A percentile compares a stretch with the other conserved stretches of the same genome.
Conservation (phyloP, 257 asterid species). For the Pogostemon cablin region DNA sequence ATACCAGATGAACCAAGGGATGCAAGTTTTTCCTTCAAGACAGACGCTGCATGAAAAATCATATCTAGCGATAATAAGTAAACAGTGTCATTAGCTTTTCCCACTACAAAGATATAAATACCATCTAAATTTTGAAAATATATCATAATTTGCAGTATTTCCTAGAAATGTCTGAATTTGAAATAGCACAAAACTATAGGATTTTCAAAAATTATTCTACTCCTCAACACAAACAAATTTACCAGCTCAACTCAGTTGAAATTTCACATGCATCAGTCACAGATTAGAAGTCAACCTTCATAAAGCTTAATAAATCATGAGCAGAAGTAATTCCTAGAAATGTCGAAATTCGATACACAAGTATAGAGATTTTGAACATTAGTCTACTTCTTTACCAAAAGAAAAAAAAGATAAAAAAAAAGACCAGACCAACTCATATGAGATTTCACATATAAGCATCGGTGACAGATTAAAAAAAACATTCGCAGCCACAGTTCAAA, state of each 20-base stretch:
- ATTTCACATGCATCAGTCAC: background rate
- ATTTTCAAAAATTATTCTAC: constrained; percentile 15
- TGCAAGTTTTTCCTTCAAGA: constrained; percentile 94
- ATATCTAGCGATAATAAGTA: constrained; percentile 31
- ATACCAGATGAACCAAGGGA: constrained; percentile 98
- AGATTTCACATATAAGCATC: constrained; percentile 26
- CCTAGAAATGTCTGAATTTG: constrained; percentile 16
- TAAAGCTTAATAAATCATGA: background rate
- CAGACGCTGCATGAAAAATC: constrained; percentile 69
- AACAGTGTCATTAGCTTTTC: constrained; percentile 21
- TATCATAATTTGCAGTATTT: constrained; percentile 10
- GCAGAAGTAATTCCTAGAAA: constrained; percentile 25
- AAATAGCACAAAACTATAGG: constrained; percentile 16
- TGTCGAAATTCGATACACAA: constrained; percentile 17
- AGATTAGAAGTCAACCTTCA: no score
- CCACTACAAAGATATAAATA: constrained; percentile 17
- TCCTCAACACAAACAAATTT: constrained; percentile 18
- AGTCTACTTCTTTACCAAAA: constrained; percentile 16
- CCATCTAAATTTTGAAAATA: constrained; percentile 1
- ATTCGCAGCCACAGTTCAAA: constrained; percentile 6
- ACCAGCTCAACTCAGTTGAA: constrained; percentile 23
- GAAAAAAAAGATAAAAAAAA: background rate
- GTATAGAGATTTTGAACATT: constrained; percentile 16
- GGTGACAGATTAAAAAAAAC: constrained; percentile 1
- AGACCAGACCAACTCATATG: background rate